Conservation (phyloP, 306 rosid genomes). For the Leucaena leucocephala region DNA sequence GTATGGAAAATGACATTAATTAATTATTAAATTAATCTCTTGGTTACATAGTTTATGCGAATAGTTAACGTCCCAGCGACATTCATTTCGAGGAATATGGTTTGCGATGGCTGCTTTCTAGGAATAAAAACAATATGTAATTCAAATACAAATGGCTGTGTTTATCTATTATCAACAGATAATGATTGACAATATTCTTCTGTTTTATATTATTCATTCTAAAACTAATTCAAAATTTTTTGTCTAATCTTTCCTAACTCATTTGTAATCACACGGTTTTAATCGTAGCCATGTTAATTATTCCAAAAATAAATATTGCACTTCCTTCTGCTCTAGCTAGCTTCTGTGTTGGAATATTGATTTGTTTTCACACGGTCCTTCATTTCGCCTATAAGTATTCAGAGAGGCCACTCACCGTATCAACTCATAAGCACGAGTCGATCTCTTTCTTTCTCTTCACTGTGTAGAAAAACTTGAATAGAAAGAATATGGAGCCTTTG, state of each 20-base stretch:
- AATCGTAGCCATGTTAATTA: too few relatives aligned
- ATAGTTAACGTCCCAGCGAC: not conserved
- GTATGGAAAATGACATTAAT: not conserved
- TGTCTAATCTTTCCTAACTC: too few relatives aligned
- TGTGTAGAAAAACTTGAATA: not conserved
- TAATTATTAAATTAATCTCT: not conserved
- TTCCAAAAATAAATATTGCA: not conserved
- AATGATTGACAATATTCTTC: not conserved
- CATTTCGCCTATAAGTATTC: slow-evolving; percentile 31
- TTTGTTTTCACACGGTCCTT: slow-evolving; percentile 30
- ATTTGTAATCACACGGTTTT: too few relatives aligned
- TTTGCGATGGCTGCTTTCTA: not conserved
- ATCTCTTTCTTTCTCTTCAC: slow-evolving; percentile 13
- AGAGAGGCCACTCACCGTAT: not conserved
- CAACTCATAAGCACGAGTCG: not conserved
- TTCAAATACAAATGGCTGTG: not conserved
- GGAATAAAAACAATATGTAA: not conserved
- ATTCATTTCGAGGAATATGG: not conserved
- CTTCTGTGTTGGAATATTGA: slow-evolving; percentile 7
- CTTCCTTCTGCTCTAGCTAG: not conserved
- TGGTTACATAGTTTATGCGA: not conserved
- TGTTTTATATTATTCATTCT: not conserved
- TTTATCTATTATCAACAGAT: slow-evolving; percentile 8
- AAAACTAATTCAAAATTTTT: not conserved
- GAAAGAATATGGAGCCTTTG: slow-evolving; percentile 47